Evolutionary conservation across 2,329 filamentous ascomycete species (phyloP).

Genomic region (Colletotrichum melonis): DNA sequence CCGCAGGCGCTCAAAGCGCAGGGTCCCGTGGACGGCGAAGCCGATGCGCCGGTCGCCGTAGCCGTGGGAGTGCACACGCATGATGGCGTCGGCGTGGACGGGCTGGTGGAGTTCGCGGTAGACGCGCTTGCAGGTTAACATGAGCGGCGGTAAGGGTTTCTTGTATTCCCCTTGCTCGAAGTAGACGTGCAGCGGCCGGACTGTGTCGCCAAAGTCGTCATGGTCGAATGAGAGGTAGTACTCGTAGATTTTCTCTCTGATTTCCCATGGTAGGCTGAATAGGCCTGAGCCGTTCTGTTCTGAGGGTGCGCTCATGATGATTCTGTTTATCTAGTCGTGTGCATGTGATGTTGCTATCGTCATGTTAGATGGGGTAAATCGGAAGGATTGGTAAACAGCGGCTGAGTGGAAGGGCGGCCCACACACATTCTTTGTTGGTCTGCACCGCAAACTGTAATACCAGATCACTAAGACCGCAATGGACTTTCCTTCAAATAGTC

Average conservation of each 20-base stretch:
- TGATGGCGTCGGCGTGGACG: constrained; percentile 40
- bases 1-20: constrained; percentile 41
- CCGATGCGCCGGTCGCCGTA: constrained; percentile 40
- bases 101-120: constrained; percentile 41
- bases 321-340: not conserved
- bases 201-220: constrained; percentile 27
- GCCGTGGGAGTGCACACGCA: constrained; percentile 42
- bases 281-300: not conserved
- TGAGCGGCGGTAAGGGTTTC: constrained; percentile 34
- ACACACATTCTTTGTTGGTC: not conserved
- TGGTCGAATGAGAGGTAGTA: constrained; percentile 27
- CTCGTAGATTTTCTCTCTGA: constrained; percentile 29
- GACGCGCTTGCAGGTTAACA: constrained; percentile 45
- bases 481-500: too few species aligned
- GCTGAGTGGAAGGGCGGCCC: too few species aligned
- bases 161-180: constrained; percentile 24
- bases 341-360: not conserved
- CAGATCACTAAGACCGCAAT: not conserved
- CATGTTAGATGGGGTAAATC: not conserved
- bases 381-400: not conserved
- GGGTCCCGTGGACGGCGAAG: constrained; percentile 43
- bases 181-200: constrained; percentile 29
- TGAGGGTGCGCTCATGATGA: not conserved
- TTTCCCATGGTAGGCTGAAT: constrained; percentile 18
- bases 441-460: not conserved